Evolutionary conservation across 371 early-diverging fungal species (phyloP).

Genomic region (Mortierella sp.): DNA sequence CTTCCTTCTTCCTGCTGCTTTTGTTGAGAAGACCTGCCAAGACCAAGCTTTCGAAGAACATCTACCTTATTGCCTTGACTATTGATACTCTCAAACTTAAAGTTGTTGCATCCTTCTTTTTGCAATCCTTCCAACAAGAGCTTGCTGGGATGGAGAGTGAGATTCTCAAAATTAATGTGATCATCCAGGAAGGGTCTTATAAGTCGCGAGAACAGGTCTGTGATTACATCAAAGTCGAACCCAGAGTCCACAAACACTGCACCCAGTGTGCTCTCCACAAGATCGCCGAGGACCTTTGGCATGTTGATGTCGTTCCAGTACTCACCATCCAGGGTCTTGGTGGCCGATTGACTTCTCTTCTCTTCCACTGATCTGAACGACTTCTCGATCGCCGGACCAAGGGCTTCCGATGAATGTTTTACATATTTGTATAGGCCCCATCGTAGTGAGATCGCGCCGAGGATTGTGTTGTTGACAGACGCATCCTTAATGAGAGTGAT

Average conservation of each 20-base stretch:
- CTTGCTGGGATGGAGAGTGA: conserved; percentile 66
- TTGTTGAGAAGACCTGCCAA: background rate
- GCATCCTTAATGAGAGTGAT: conserved; percentile 85
- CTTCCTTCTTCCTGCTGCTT: conserved; percentile 1
- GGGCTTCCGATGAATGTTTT: conserved; percentile 69
- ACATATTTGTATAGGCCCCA: conserved; percentile 76
- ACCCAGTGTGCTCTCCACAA: conserved; percentile 90
- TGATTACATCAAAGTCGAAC: conserved; percentile 68
- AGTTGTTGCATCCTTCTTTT: conserved; percentile 22
- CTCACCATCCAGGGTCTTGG: conserved; percentile 59
- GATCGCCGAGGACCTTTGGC: conserved; percentile 91
- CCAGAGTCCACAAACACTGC: conserved; percentile 91
- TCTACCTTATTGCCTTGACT: background rate
- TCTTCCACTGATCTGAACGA: conserved; percentile 59
- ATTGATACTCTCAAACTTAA: conserved; percentile 9
- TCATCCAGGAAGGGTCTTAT: conserved; percentile 65
- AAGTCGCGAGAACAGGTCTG: conserved; percentile 65
- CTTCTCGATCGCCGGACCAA: conserved; percentile 65
- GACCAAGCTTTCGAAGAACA: conserved; percentile 15
- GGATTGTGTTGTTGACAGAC: conserved; percentile 89
- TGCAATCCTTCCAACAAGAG: conserved; percentile 34
- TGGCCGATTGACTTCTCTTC: conserved; percentile 46
- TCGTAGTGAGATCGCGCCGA: conserved; percentile 78
- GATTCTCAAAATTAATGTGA: conserved; percentile 65
- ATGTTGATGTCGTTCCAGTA: conserved; percentile 79